Evolutionary conservation across 2,329 filamentous ascomycete genomes (phyloP).

Genomic region (Aspergillus sp.): DNA sequence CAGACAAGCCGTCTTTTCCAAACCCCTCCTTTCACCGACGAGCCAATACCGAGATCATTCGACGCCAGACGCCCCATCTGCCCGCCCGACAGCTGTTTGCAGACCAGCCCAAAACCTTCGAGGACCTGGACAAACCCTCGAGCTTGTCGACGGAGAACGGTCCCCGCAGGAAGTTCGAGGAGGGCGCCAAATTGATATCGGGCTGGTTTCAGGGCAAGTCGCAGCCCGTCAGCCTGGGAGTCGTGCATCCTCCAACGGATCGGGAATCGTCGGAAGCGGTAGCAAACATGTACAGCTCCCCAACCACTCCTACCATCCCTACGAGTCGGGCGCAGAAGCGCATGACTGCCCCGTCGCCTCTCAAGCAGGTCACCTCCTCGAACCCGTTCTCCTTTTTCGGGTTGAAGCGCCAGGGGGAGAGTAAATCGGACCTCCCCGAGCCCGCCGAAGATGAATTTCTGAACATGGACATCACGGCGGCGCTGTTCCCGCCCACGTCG

Average conservation of each 20-base stretch:
- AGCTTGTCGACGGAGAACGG: conserved; percentile 24
- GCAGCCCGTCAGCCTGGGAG: conserved; percentile 48
- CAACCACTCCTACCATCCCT: conserved; percentile 12
- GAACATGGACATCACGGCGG: conserved; percentile 53
- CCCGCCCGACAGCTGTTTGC: conserved; percentile 23
- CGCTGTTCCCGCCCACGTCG: conserved; percentile 55
- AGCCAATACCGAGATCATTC: conserved; percentile 34
- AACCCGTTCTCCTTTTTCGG: conserved; percentile 46
- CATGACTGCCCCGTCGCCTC: conserved; percentile 29
- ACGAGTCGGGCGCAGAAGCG: conserved; percentile 27
- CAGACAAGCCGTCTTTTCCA: conserved; percentile 17
- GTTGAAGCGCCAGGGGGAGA: conserved; percentile 33
- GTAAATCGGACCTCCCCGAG: conserved; percentile 29
- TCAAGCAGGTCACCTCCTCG: conserved; percentile 35
- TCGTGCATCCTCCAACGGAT: conserved; percentile 22
- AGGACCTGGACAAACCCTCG: conserved; percentile 21
- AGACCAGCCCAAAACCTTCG: conserved; percentile 23
- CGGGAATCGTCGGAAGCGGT: conserved; percentile 14
- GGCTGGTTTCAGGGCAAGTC: conserved; percentile 56
- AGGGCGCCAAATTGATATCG: conserved; percentile 39
- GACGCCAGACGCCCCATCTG: conserved; percentile 21
- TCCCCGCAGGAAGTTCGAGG: conserved; percentile 32
- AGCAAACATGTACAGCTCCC: conserved; percentile 14
- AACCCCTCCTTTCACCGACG: conserved; percentile 31
- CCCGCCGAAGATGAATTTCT: conserved; percentile 54